These are phyloP conservation scores for Microsporum ferrugineum DNA, from an alignment of 2,329 filamentous ascomycete genomes.

Conservation along the genomic window DNA sequence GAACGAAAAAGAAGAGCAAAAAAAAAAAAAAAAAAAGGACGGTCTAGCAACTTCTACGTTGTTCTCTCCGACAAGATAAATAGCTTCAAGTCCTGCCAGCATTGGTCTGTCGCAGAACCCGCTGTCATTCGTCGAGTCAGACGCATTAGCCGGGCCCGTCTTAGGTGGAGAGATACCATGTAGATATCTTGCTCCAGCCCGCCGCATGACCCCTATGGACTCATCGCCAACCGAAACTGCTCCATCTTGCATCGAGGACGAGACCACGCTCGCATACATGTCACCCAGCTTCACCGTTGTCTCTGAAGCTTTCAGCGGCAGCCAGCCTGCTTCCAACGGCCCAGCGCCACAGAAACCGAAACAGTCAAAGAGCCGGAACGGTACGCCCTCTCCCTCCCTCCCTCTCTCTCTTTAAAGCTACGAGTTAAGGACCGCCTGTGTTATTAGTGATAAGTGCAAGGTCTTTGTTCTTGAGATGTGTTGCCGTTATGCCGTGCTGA, in stretches of 20 bases:
- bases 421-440: background rate
- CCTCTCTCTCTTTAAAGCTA: background rate
- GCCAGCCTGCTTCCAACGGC: background rate
- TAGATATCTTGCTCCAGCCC: background rate
- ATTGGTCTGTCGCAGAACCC: background rate
- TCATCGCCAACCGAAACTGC: background rate
- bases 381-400: slow-evolving; percentile 37
- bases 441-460: slow-evolving; percentile 13
- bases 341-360: slow-evolving; percentile 44
- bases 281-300: background rate
- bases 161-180: background rate
- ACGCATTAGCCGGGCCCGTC: background rate
- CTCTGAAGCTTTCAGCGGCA: background rate
- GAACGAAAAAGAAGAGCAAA: too few relatives aligned
- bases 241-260: background rate
- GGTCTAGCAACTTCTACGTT: background rate
- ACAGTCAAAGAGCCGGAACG: slow-evolving; percentile 65
- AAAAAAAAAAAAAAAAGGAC: too few relatives aligned
- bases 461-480: background rate
- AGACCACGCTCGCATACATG: background rate
- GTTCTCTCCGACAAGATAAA: background rate
- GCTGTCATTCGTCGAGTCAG: background rate
- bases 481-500: slow-evolving; percentile 4
- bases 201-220: background rate
- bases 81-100: background rate